phyloP scores from a whole-genome alignment of 768 basidiomycete genomes.

The Pisolithus albus region DNA sequence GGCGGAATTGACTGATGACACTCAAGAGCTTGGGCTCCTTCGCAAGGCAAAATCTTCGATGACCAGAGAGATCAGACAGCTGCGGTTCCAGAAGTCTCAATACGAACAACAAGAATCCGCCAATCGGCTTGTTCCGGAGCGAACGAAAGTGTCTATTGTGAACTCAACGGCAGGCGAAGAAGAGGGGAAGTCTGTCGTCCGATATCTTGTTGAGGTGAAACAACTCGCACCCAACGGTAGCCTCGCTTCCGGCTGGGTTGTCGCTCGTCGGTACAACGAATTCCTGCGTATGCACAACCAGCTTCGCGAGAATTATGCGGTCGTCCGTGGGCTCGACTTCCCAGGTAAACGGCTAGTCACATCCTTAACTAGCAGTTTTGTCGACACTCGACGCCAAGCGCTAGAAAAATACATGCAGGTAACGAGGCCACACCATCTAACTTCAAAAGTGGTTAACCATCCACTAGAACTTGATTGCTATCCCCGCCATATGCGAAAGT shows the following conservation, averaged over 20 bases:
- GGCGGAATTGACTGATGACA: slow-evolving; percentile 89
- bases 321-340: slow-evolving; percentile 73
- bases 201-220: slow-evolving; percentile 89
- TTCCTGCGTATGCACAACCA: slow-evolving; percentile 86
- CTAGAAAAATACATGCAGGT: slow-evolving; percentile 93
- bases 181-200: slow-evolving; percentile 82
- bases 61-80: slow-evolving; percentile 73
- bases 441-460: not conserved
- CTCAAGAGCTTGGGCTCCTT: slow-evolving; percentile 77
- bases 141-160: slow-evolving; percentile 80
- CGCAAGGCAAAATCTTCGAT: slow-evolving; percentile 77
- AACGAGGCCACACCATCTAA: slow-evolving; percentile 14
- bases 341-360: slow-evolving; percentile 92
- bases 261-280: slow-evolving; percentile 91
- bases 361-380: slow-evolving; percentile 78
- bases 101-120: slow-evolving; percentile 94
- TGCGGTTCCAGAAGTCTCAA: slow-evolving; percentile 85
- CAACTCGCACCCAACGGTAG: slow-evolving; percentile 76
- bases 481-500: slow-evolving; percentile 74
- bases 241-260: slow-evolving; percentile 85
- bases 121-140: slow-evolving; percentile 75
- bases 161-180: slow-evolving; percentile 79
- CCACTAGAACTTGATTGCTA: slow-evolving; percentile 60
- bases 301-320: slow-evolving; percentile 65
- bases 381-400: slow-evolving; percentile 71